Base-by-base conservation (phyloP, 306 rosid genomes). In the Lathyrus oleraceus region DNA sequence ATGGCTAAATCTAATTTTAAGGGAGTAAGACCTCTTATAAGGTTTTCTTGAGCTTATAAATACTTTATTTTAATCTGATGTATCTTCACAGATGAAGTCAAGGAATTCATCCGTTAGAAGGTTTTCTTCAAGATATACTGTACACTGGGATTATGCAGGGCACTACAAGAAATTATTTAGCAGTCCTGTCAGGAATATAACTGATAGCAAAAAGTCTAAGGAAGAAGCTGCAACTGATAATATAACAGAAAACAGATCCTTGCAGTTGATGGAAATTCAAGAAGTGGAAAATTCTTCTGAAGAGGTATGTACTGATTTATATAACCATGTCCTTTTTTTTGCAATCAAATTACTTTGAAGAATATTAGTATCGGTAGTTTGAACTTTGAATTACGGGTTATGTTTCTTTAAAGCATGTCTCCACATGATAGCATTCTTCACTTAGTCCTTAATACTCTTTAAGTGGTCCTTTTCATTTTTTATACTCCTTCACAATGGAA, bases 131-230 rank as follows among this genome's bases (percentile, higher is more conserved):
- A 76, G 72, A 57, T 85, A 72, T 67, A 60, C 74, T 47, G 78
- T 85, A 69, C 81, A 85, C 45, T 73, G 72, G 70, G 85, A 80
- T 79, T 75, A 74, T 71, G 75, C 74, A 71, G 85, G 82, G 10
- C 81, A 81, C 68, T 48, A 71, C 75, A 78, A 76, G 77, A 72
- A 83, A 75, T 83, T 85, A 54, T 80, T 78, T 61, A 70, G 73
- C 72, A 83, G 82, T 47, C 87, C 85, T 35, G 49, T 65, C 42
- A 54, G 49, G 23, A 67, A 49, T 16, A 53, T 28, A 12, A 63
- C 47, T 72, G 56, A 76, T 69, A 85, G 65, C 47, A 78, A 63
- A 64, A 60, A 65, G 67, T 48, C 36, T 57, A 35, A 60, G 36
- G 72, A 75, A 58, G 79, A 71, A 73, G 54, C 52, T 71, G 59